Base-by-base conservation (phyloP, 2,329 filamentous ascomycete genomes). In the Chalara sp. region DNA sequence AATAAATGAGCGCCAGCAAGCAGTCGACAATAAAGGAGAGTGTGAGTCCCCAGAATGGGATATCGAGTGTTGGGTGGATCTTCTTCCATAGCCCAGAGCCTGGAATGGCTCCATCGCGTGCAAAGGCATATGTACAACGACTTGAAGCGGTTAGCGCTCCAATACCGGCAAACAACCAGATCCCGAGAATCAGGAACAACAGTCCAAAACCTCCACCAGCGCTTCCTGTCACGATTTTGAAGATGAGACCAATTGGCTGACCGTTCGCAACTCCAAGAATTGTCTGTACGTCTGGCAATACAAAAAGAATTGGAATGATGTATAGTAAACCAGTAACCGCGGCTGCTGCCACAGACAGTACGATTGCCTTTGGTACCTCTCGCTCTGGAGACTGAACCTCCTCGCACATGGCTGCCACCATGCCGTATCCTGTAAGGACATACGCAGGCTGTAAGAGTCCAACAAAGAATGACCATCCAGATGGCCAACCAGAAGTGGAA, bases 1-100 rank as follows among this genome's bases (percentile, higher is more conserved):
- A 89, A 70, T 88, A 91, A 66, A 91, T 89, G 57, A 87, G 75
- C 0, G 86, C 87, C 0, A 91, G 75, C 8, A 90, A 69, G 58
- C 81, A 86, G 65, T 87, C 82, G 42, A 91, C 79, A 0, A 74
- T 63, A 0, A 85, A 83, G 0, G 85, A 88, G 2, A 91, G 73
- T 3, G 82, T 70, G 6, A 91, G 74, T 1, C 83, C 85, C 72
- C 76, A 81, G 1, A 92, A 70, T 0, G 88, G 87, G 49, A 91
- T 81, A 51, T 84, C 81, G 47, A 88, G 76, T 3, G 70, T 72
- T 53, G 73, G 74, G 67, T 87, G 80, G 42, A 90, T 84, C 44
- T 72, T 73, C 47, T 76, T 76, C 84, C 84, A 89, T 8, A 86
- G 66, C 30, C 73, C 72, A 56, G 83, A 84, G 1, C 83, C 84